Evolutionary conservation across 306 rosid genomes (phyloP), one percentile per base, ranked within the genome.

Genomic region (Neltuma alba): DNA sequence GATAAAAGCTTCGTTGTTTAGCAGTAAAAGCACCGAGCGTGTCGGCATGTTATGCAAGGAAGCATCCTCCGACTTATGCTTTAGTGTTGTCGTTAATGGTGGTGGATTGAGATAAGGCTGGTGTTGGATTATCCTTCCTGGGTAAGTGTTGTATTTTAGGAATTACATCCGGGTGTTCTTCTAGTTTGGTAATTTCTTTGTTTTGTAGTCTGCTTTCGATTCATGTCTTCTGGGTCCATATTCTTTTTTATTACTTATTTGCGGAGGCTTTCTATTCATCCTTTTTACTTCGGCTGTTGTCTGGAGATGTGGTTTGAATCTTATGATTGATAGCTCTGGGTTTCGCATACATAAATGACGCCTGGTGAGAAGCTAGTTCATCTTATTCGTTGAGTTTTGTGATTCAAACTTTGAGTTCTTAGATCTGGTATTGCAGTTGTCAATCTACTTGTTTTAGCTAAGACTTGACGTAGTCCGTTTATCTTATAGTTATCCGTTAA

Each of bases 141-240:
- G 89, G 82, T 83, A 62, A n/a, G 79, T 33, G 52, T 70, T 77
- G 28, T 40, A 63, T 64, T 72, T 13, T 47, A 58, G 15, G 33
- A 62, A 58, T 72, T 74, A 30, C 44, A 44, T 89, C 84, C 81
- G 85, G 84, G 86, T 88, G 54, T 45, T 45, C 78, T 80, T 68
- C 75, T 76, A 52, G 67, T 78, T 84, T 73, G 42, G 20, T 62
- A 10, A 58, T 61, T 54, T 62, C 67, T 38, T 18, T 23, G 42
- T 50, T 6, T 31, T 37, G 44, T 44, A 42, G 6, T 13, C 42
- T 68, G 78, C 48, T 74, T 47, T 68, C 40, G 25, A 68, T 36
- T 60, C 20, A 18, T 66, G 30, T 36, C 28, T 62, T 13, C 12
- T 44, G 20, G 74, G 71, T 81, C 16, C 27, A 15, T 76, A 12